Evolutionary conservation across 164 flowering plant genomes (phyloP), one percentile per base, ranked within the genome.

Genomic region (Magnolia officinalis): DNA sequence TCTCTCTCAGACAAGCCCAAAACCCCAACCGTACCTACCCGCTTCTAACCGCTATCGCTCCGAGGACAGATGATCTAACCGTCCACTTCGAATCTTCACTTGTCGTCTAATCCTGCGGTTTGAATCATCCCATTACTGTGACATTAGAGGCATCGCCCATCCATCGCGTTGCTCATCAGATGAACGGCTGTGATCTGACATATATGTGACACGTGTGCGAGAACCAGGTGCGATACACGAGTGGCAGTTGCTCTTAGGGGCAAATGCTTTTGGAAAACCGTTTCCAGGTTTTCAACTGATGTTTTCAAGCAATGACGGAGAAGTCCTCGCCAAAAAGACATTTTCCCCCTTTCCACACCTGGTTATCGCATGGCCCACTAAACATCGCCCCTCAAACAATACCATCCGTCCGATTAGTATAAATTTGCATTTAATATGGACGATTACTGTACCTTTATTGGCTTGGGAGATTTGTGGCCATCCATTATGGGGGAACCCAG

Each of bases 11-110:
- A 16, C 61, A 16, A 11, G 13, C 37, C 19, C 8, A 20, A 66
- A 66, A 20, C 69, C 69, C 69, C 69, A 21, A 21, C 29, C 69
- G 1, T 9, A 29, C 49, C 64, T 64, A 50, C 77, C 81, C 81
- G 77, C 71, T 67, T 75, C 71, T 71, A 71, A 74, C 77, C 64
- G 81, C 77, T 67, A 23, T 74, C 16, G 63, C 20, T 37, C 68
- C 75, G 16, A 26, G 10, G 67, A 55, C 61, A 16, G 61, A 55
- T 55, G 16, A 55, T 55, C 61, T 4, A 55, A 55, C 61, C 61
- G 61, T 55, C 19, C 61, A 55, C 18, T 16, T 55, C 61, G 16
- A 55, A 16, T 16, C 19, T 16, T 55, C 18, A 16, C 61, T 8
- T 55, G 13, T 16, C 13, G 1, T 11, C 18, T 55, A 11, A 16